phyloP scores from a whole-genome alignment of 1,284 basidiomycete genomes.

The Tilletia walkeri region DNA sequence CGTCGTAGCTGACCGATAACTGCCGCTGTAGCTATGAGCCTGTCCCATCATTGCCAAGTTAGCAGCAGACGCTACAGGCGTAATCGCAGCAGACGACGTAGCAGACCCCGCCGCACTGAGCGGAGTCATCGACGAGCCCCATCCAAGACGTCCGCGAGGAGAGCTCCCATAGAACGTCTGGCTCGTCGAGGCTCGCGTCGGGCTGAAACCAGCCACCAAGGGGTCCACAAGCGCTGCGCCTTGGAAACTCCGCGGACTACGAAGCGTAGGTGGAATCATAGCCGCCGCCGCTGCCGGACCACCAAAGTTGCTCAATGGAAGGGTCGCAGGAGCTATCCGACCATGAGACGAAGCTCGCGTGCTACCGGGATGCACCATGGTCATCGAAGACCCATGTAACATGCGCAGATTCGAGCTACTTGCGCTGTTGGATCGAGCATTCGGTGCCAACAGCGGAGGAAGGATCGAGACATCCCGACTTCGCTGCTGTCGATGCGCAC shows the following conservation, averaged over 20 bases:
- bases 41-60: slow-evolving; percentile 12
- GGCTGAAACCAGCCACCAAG: slow-evolving; percentile 20
- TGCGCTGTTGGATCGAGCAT: slow-evolving; percentile 26
- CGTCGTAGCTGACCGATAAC: neutral
- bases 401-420: slow-evolving; percentile 39
- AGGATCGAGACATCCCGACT: slow-evolving; percentile 43
- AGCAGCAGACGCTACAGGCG: slow-evolving; percentile 1
- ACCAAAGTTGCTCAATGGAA: neutral
- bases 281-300: neutral
- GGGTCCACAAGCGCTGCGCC: neutral
- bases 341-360: slow-evolving; percentile 9
- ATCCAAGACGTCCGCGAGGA: slow-evolving; percentile 41
- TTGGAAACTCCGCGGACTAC: slow-evolving; percentile 3
- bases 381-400: neutral
- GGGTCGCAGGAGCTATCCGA: neutral
- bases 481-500: slow-evolving; percentile 30
- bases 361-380: neutral
- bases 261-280: neutral
- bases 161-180: slow-evolving; percentile 36
- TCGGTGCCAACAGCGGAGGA: slow-evolving; percentile 42
- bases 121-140: slow-evolving; percentile 43
- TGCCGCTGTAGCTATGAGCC: slow-evolving; percentile 7
- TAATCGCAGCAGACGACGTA: slow-evolving; percentile 3
- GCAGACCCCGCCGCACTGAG: neutral
- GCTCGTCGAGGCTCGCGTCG: slow-evolving; percentile 25